Evolutionary conservation across 495 filamentous ascomycete genomes (phyloP).

Genomic region (Diplogelasinospora grovesii): DNA sequence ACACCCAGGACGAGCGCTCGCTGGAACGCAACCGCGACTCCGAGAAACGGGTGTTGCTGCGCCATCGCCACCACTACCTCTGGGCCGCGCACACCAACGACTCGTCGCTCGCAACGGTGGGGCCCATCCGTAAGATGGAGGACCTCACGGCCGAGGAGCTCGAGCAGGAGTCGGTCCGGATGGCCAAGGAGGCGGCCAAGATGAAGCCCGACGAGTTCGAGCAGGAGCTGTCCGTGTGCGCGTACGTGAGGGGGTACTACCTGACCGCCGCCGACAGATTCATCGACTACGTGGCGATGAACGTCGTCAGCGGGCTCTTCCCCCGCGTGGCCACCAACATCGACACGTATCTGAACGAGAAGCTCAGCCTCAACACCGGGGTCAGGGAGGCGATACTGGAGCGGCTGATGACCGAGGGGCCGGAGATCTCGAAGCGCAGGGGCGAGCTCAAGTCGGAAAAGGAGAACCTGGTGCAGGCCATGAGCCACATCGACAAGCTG

Average conservation of each 20-base stretch:
- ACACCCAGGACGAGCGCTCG: constrained; percentile 33
- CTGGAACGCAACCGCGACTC: constrained; percentile 29
- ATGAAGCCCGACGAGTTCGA: constrained; percentile 40
- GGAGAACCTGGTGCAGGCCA: constrained; percentile 33
- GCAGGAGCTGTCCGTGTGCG: constrained; percentile 39
- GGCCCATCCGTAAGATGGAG: constrained; percentile 28
- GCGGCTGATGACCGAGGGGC: constrained; percentile 41
- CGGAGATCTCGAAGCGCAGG: constrained; percentile 27
- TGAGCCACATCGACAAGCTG: constrained; percentile 33
- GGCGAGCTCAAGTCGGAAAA: constrained; percentile 30
- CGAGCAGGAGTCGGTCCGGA: constrained; percentile 13
- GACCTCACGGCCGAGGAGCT: constrained; percentile 36
- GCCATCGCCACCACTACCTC: constrained; percentile 32
- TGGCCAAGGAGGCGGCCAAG: constrained; percentile 24
- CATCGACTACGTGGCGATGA: constrained; percentile 40
- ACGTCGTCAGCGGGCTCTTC: constrained; percentile 41
- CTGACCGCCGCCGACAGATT: constrained; percentile 43
- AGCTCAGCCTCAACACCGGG: constrained; percentile 32
- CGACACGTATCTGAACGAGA: constrained; percentile 30
- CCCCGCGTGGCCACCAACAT: constrained; percentile 25
- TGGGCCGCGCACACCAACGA: constrained; percentile 18
- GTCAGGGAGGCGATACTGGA: no score
- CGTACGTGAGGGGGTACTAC: constrained; percentile 49
- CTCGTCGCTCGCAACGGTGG: no score
- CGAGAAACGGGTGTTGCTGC: constrained; percentile 28